These are phyloP conservation scores for Linum usitatissimum DNA, from an alignment of 345 rosid genomes.

Conservation along the genomic window DNA sequence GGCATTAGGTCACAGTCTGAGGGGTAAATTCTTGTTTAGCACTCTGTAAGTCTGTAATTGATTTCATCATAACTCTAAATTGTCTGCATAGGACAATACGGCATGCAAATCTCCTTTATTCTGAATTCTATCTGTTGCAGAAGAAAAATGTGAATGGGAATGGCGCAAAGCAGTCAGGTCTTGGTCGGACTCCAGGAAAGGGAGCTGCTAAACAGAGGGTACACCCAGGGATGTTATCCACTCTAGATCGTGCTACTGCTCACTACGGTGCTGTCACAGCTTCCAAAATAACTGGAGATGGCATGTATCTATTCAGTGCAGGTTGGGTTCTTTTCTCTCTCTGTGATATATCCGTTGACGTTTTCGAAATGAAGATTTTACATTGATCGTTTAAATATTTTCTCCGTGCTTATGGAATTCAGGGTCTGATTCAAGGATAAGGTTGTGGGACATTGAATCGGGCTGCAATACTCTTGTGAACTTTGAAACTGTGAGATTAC, in stretches of 20 bases:
- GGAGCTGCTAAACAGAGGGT: constrained; percentile 51
- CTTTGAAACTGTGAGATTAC: constrained; percentile 76
- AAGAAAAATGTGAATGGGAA: constrained; percentile 44
- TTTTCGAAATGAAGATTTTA: neutral
- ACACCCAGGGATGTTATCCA: constrained; percentile 82
- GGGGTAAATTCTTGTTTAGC: too few relatives aligned
- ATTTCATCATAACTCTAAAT: too few relatives aligned
- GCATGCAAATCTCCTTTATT: too few relatives aligned
- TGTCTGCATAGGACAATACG: too few relatives aligned
- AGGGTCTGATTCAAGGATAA: constrained; percentile 94
- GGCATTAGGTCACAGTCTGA: too few relatives aligned
- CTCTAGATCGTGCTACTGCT: constrained; percentile 78
- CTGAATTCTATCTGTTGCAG: constrained; percentile 9
- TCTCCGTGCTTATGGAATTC: constrained; percentile 17
- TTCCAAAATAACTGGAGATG: constrained; percentile 66
- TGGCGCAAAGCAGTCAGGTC: constrained; percentile 40
- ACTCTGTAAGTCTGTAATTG: too few relatives aligned
- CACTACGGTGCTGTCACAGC: constrained; percentile 93
- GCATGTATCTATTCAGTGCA: constrained; percentile 94
- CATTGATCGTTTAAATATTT: neutral
- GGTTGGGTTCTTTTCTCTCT: constrained; percentile 32
- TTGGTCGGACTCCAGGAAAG: constrained; percentile 39
- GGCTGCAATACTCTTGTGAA: constrained; percentile 91
- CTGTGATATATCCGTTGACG: neutral
- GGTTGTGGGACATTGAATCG: constrained; percentile 86